Percentiles rank a stretch among this genome's conserved stretches.
These are phyloP conservation scores for Bothriochloa decipiens DNA, from an alignment of 176 grass and related monocot genomes.

Conservation along the genomic window DNA sequence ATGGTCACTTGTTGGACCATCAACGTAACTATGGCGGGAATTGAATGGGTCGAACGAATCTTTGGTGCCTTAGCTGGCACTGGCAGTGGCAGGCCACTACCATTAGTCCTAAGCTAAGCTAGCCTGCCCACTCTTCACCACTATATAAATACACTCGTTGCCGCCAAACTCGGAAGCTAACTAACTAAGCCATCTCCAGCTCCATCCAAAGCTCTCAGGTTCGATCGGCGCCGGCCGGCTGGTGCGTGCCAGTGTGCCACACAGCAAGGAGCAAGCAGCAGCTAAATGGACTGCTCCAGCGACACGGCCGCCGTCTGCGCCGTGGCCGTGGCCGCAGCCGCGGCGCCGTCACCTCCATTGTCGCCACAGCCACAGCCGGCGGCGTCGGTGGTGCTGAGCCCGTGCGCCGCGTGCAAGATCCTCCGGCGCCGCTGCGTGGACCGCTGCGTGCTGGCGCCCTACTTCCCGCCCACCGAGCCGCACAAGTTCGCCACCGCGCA, in stretches of 20 bases:
- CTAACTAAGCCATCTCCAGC: too few relatives aligned
- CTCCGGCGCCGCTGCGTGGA: conserved; percentile 89
- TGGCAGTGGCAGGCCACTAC: too few relatives aligned
- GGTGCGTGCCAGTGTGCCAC: neutral
- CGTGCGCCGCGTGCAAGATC: conserved; percentile 97
- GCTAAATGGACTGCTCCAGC: conserved; percentile 57
- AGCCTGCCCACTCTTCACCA: neutral
- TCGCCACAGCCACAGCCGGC: conserved; percentile 21
- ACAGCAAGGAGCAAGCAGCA: too few relatives aligned
- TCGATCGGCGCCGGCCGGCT: neutral
- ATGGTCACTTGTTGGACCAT: too few relatives aligned
- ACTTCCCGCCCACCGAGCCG: conserved; percentile 84
- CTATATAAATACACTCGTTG: neutral
- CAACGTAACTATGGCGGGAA: too few relatives aligned
- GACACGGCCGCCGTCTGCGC: conserved; percentile 38
- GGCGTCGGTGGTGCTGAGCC: conserved; percentile 59
- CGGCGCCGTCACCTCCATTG: conserved; percentile 2
- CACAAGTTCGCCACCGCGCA: conserved; percentile 96
- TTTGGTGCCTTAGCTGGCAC: neutral
- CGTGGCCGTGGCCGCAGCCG: neutral
- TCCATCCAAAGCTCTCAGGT: neutral
- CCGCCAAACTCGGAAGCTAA: too few relatives aligned
- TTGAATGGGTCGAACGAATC: too few relatives aligned
- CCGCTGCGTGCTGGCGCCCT: conserved; percentile 88
- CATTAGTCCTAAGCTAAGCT: too few relatives aligned